Conservation (phyloP, 2,329 filamentous ascomycete species). For the Epichloe glyceriae region DNA sequence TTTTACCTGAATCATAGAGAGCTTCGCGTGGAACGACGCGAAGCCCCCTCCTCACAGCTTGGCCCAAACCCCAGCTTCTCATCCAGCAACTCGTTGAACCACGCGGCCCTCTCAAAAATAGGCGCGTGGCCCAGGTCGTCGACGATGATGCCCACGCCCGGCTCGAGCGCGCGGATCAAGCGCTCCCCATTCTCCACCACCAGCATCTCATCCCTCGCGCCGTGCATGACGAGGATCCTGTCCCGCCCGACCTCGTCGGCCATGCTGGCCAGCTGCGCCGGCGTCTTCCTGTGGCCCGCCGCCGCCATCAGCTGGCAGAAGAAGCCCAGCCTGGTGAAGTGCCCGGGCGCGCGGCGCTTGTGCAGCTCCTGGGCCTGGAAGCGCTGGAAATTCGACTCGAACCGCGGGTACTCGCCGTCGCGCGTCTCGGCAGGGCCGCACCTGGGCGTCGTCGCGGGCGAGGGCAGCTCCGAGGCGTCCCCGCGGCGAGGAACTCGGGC, state of each 20-base stretch:
- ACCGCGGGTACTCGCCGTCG: constrained; percentile 34
- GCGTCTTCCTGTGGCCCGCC: constrained; percentile 65
- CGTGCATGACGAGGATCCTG: constrained; percentile 67
- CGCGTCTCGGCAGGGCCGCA: constrained; percentile 19
- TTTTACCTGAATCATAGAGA: no score
- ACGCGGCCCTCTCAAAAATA: constrained; percentile 54
- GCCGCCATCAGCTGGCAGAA: constrained; percentile 67
- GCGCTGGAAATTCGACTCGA: constrained; percentile 67
- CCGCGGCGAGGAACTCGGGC: constrained; percentile 46
- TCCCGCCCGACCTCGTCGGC: constrained; percentile 57
- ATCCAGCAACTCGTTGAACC: constrained; percentile 54
- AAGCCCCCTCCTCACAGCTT: constrained; percentile 19
- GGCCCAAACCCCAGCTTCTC: constrained; percentile 39
- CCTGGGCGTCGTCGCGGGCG: constrained; percentile 25
- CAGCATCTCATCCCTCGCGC: constrained; percentile 67
- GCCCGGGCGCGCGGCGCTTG: constrained; percentile 49
- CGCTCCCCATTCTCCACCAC: constrained; percentile 54
- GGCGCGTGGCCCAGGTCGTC: constrained; percentile 66
- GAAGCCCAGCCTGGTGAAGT: constrained; percentile 56
- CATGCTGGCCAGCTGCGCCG: constrained; percentile 49
- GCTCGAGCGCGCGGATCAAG: constrained; percentile 51
- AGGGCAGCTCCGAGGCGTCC: constrained; percentile 43
- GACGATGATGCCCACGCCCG: constrained; percentile 48
- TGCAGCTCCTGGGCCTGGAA: constrained; percentile 67
- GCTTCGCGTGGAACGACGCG: not conserved